Percentiles rank a stretch among this genome's conserved stretches.
Conservation (phyloP, 2,329 filamentous ascomycete species). For the Curvularia eragrostidis region DNA sequence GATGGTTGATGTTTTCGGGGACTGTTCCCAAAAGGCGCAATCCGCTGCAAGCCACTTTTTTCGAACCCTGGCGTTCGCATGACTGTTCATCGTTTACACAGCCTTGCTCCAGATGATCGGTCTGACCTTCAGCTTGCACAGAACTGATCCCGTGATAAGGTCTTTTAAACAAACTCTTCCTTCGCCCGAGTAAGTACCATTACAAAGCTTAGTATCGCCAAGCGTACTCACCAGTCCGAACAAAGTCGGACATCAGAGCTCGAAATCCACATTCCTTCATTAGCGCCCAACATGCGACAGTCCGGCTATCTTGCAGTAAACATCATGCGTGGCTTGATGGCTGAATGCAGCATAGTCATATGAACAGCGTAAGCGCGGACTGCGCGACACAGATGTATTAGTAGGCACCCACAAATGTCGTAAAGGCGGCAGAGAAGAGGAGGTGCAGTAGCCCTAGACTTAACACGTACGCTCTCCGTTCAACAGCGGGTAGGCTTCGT, state of each 20-base stretch:
- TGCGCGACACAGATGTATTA: background rate
- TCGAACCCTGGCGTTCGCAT: background rate
- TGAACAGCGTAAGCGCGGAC: background rate
- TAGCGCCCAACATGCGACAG: background rate
- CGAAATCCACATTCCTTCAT: background rate
- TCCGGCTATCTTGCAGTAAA: background rate
- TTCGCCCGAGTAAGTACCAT: background rate
- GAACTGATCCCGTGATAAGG: background rate
- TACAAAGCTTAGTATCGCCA: background rate
- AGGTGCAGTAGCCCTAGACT: background rate
- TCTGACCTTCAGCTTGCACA: background rate
- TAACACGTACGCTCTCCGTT: background rate
- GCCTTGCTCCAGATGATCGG: background rate
- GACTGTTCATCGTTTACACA: background rate
- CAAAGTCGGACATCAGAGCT: background rate
- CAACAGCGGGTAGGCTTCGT: background rate
- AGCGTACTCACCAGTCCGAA: background rate
- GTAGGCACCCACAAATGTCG: background rate
- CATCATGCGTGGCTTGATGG: background rate
- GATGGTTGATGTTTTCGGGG: background rate
- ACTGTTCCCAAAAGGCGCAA: background rate
- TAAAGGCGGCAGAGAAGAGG: background rate
- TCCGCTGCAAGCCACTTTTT: background rate
- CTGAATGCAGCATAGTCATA: background rate
- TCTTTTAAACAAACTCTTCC: background rate